Percentiles rank a stretch among this genome's conserved stretches.
These are phyloP conservation scores for Globisporangium nodosum DNA, from an alignment of 352 stramenopile species.

Conservation along the genomic window DNA sequence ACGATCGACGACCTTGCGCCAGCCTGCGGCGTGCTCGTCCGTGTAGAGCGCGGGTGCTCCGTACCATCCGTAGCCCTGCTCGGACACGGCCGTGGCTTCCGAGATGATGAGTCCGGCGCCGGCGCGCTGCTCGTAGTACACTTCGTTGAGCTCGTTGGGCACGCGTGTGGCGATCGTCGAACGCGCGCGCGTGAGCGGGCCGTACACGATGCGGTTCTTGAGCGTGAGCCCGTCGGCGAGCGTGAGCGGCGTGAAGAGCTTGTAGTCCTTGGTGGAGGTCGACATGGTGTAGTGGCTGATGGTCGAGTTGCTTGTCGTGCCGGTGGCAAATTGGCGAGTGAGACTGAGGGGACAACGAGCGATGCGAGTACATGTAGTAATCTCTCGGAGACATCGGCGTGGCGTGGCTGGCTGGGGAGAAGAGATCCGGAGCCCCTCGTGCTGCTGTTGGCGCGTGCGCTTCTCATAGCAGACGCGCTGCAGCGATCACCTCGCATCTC, in stretches of 20 bases:
- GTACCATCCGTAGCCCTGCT: slow-evolving; percentile 12
- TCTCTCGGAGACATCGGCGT: no score
- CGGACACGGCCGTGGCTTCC: slow-evolving; percentile 12
- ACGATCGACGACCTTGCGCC: no score
- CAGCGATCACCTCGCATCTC: no score
- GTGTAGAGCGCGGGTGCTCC: slow-evolving; percentile 23
- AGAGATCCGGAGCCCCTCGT: no score
- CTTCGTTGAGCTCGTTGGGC: slow-evolving; percentile 25
- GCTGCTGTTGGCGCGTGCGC: no score
- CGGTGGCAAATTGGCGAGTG: no score
- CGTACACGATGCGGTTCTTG: slow-evolving; percentile 6
- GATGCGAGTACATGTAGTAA: no score
- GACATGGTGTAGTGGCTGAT: not conserved
- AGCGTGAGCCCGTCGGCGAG: slow-evolving; percentile 4
- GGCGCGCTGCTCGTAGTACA: slow-evolving; percentile 23
- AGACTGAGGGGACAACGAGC: no score
- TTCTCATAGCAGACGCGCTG: no score
- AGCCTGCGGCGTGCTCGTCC: no score
- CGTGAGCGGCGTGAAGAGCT: slow-evolving; percentile 9
- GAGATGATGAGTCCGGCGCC: slow-evolving; percentile 26
- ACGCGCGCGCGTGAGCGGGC: slow-evolving; percentile 2
- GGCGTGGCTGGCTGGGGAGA: no score
- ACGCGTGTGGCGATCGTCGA: not conserved
- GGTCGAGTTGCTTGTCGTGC: not conserved
- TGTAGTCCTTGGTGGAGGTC: not conserved